Evolutionary conservation across 1,284 basidiomycete genomes (phyloP), one percentile per base, ranked within the genome.

Genomic region (Trametes versicolor): DNA sequence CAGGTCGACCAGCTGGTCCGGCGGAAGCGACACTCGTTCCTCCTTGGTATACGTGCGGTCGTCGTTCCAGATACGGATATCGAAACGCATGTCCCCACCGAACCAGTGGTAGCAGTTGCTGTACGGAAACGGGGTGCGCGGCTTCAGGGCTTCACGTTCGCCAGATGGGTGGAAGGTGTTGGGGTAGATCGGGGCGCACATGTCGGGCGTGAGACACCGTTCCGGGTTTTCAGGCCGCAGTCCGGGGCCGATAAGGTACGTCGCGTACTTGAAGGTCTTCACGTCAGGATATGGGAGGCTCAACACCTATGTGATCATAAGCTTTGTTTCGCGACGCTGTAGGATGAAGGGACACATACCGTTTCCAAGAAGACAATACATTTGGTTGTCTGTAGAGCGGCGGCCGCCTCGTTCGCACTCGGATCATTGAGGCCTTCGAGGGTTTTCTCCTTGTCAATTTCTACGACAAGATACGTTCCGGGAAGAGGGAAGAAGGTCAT

Each of bases 21-120:
- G 10, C 7, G 55, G 39, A 3, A 58, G 45, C 21, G 25, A 19
- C 32, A 32, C 17, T 15, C n/a, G 17, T 17, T 13, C 60, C 29
- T n/a, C 21, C 19, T 34, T 13, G 29, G 25, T 7, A 45, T 37
- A 45, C 23, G 49, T 27, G 13, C 34, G 48, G 8, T 50, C 56
- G 34, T 55, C 34, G 47, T 56, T 49, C 25, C 45, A 29, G 23
- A 64, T 27, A 32, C 63, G 63, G 15, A 66, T 25, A 3, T 63
- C 53, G n/a, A 59, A 29, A 21, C 34, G 21, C 23, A 50, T 21
- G 34, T 62, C 57, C 13, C n/a, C 1, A 1, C 49, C 36, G 29
- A 63, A 34, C 66, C 66, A 67, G 53, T 67, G 62, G 47, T 51
- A 61, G 36, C 62, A 64, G 41, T 67, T 64, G 8, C 34, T 25